Evolutionary conservation across 2,329 filamentous ascomycete species (phyloP), one percentile per base, ranked within the genome.

Genomic region (Ophiostoma ips): DNA sequence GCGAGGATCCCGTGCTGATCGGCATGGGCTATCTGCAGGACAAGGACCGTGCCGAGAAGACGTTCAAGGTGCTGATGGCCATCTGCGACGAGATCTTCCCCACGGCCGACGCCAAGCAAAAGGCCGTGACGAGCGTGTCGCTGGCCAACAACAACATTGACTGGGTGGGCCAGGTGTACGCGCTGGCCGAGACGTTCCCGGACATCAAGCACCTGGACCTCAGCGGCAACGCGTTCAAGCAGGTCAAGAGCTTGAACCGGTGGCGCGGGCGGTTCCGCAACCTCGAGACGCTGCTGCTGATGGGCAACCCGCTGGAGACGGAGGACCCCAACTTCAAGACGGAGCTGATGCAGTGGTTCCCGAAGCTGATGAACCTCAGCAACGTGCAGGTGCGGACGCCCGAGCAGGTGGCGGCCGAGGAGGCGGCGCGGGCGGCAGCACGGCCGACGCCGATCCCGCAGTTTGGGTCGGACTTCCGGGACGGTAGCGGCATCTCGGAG

Each of bases 31-130:
- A 90, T 59, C 88, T 94, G 62, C 76, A 79, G 54, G 78, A 71
- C 52, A 77, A 75, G 52, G 79, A 82, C 3, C 81, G 81, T 1
- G 80, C 84, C 43, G 77, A 84, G 55, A 98, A 95, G 64, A 85
- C 95, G 55, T 95, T 96, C 67, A 86, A 85, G 48, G 90, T 86
- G 1, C 72, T 96, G 54, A 94, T 96, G 85, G 80, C 79, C 52
- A 81, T 95, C 44, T 88, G 86, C 62, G 81, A 94, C 49, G 70
- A 78, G 53, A 75, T 83, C 16, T 94, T 95, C 68, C 81, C 83
- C 57, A 81, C 76, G 2, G 62, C 75, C 12, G 72, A 82, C 53
- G 81, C 83, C 46, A 89, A 89, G 63, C 76, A 80, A 46, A 82
- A 88, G 44, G 83, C 83, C 5, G 83, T 98, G 46, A 71, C 83